Evolutionary conservation across 768 basidiomycete genomes (phyloP), one percentile per base, ranked within the genome.

Genomic region (Mrakia gelida): DNA sequence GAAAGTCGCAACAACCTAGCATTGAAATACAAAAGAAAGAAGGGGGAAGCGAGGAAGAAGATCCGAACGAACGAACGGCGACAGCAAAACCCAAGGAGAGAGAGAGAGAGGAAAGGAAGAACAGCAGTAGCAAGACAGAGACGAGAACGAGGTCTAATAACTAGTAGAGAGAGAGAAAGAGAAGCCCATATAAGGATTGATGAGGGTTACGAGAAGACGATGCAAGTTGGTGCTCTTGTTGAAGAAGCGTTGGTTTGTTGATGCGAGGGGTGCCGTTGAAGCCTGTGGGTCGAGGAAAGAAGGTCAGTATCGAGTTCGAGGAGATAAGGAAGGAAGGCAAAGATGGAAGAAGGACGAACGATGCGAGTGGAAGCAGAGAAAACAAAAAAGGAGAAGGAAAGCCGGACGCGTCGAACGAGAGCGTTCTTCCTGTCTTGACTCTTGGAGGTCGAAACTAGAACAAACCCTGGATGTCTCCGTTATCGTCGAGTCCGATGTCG

Each of bases 401-500:
- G n/a, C 9, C 30, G 63, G 21, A 16, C 28, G 63, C 18, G 34
- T 38, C 30, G 63, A 38, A 65, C 16, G 38, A 38, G 38, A 3
- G 63, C 28, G 26, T 16, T 77, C n/a, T 77, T 38, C n/a, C n/a
- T n/a, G n/a, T n/a, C n/a, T n/a, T n/a, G n/a, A n/a, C n/a, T n/a
- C n/a, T n/a, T n/a, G n/a, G n/a, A n/a, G n/a, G n/a, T n/a, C n/a
- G n/a, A n/a, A n/a, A n/a, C n/a, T 75, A 79, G 78, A 79, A 79
- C 15, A 79, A 68, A 75, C 78, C 78, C 70, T 79, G 78, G 41
- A 79, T 75, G 65, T 79, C 54, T 62, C 78, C 78, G 28, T 79
- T 52, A 2, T 79, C 78, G 49, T 79, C 78, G 30, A 79, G 74
- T 11, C 67, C 49, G 73, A 79, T 79, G 67, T 79, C 59, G 73